Evolutionary conservation across 225 moss, liverwort and hornwort genomes (phyloP), one percentile per base, ranked within the genome.

Genomic region (Sphagnum contortum): DNA sequence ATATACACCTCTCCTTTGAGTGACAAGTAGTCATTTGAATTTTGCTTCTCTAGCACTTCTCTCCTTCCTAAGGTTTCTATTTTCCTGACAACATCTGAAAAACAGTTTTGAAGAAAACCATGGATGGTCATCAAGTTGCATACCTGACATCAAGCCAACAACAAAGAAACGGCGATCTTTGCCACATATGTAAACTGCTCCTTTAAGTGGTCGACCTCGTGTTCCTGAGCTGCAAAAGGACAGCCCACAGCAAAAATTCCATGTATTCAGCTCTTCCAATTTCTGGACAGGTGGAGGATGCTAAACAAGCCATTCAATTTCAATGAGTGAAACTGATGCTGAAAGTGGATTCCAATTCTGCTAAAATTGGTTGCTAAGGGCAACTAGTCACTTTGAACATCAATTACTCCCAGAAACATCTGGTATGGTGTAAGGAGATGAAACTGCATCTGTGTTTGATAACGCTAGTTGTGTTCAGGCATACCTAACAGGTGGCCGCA

Each of bases 161-260:
- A 82, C 86, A 64, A 63, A 71, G 61, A 71, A 60, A 45, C 82
- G 77, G 49, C 82, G 79, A 4, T 82, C 72, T 69, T 65, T 70
- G 54, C 86, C 82, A 73, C 82, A 82, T 59, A 86, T 86, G 72
- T 82, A 82, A 64, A 86, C 69, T 64, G 58, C 60, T 45, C 82
- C 77, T 67, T 86, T 77, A n/a, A 70, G 65, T 11, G 66, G 66
- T 60, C 79, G 76, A 46, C 73, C 72, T 65, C 67, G 76, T 66
- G 68, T 62, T 72, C 57, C 70, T 60, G 74, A 72, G 49, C 81
- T 82, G 71, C 48, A 61, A 29, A 29, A 29, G 29, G 29, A 29
- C 29, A 29, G 29, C 29, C 29, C 29, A 29, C 29, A 29, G 29
- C 29, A 29, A 29, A 29, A 29, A 29, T 29, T 29, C 0, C 29